phyloP scores from a whole-genome alignment of 805 yeast species.

The Metschnikowia gelsemii region DNA sequence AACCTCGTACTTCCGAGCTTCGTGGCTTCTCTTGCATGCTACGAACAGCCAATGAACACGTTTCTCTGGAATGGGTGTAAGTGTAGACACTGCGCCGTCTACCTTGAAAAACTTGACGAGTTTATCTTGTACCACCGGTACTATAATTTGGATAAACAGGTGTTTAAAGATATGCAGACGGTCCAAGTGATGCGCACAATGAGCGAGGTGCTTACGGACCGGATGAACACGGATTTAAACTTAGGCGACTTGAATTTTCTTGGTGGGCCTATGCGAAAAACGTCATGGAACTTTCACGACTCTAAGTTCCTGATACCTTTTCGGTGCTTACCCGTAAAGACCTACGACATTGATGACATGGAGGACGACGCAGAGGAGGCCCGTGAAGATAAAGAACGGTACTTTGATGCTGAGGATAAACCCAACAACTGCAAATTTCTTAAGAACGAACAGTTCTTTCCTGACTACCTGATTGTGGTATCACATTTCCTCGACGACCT shows the following conservation, averaged over 20 bases:
- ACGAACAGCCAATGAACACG: slow-evolving; percentile 69
- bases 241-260: slow-evolving; percentile 20
- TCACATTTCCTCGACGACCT: slow-evolving; percentile 38
- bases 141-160: slow-evolving; percentile 45
- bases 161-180: slow-evolving; percentile 60
- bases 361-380: slow-evolving; percentile 28
- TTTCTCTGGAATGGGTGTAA: slow-evolving; percentile 77
- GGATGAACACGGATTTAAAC: slow-evolving; percentile 15
- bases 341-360: slow-evolving; percentile 37
- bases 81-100: slow-evolving; percentile 54
- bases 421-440: slow-evolving; percentile 18
- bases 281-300: slow-evolving; percentile 36
- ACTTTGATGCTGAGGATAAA: slow-evolving; percentile 25
- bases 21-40: slow-evolving; percentile 59
- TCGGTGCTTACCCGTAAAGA: slow-evolving; percentile 34
- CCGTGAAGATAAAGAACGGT: slow-evolving; percentile 15
- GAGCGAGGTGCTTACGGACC: slow-evolving; percentile 38
- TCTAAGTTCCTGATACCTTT: slow-evolving; percentile 29
- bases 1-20: slow-evolving; percentile 57
- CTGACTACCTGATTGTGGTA: slow-evolving; percentile 25
- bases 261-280: slow-evolving; percentile 20
- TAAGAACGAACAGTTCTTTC: slow-evolving; percentile 17
- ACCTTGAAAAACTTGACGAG: slow-evolving; percentile 53
- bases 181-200: slow-evolving; percentile 55
- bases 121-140: slow-evolving; percentile 65